Percentiles rank a stretch among this genome's conserved stretches.
Conservation (phyloP, 805 yeast genomes). For the Candida pini region DNA sequence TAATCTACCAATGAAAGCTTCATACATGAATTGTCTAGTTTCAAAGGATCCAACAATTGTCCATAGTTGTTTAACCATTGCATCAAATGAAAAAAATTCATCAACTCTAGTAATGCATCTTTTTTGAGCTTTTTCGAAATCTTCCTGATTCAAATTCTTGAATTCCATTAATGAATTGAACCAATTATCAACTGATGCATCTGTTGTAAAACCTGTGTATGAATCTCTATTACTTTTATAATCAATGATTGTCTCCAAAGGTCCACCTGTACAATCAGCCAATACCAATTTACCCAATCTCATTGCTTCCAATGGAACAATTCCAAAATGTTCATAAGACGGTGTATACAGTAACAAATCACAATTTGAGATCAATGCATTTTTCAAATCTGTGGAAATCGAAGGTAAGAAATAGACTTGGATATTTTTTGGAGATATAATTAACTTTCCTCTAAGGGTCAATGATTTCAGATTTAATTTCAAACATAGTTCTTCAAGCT, state of each 20-base stretch:
- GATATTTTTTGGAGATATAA: constrained; percentile 17
- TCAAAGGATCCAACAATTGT: constrained; percentile 12
- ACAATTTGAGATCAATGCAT: constrained; percentile 50
- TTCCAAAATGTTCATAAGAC: constrained; percentile 89
- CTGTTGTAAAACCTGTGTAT: constrained; percentile 58
- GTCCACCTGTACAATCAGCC: constrained; percentile 90
- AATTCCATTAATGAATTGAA: constrained; percentile 40
- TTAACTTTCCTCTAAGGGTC: constrained; percentile 28
- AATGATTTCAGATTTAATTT: constrained; percentile 38
- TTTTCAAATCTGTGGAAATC: constrained; percentile 60
- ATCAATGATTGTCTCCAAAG: constrained; percentile 67
- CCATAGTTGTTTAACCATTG: constrained; percentile 31
- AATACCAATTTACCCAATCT: constrained; percentile 73
- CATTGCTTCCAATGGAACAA: constrained; percentile 97
- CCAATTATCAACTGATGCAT: constrained; percentile 49
- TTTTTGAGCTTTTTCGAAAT: constrained; percentile 4
- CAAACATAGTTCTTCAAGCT: constrained; percentile 48
- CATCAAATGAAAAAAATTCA: constrained; percentile 37
- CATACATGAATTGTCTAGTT: constrained; percentile 6
- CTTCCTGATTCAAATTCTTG: constrained; percentile 15
- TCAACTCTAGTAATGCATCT: constrained; percentile 32
- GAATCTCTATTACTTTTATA: constrained; percentile 9
- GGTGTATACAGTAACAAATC: constrained; percentile 81
- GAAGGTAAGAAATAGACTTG: constrained; percentile 64
- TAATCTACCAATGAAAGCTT: background rate